Evolutionary conservation across 2,329 filamentous ascomycete species (phyloP), one percentile per base, ranked within the genome.

Genomic region (Penicillium sp.): DNA sequence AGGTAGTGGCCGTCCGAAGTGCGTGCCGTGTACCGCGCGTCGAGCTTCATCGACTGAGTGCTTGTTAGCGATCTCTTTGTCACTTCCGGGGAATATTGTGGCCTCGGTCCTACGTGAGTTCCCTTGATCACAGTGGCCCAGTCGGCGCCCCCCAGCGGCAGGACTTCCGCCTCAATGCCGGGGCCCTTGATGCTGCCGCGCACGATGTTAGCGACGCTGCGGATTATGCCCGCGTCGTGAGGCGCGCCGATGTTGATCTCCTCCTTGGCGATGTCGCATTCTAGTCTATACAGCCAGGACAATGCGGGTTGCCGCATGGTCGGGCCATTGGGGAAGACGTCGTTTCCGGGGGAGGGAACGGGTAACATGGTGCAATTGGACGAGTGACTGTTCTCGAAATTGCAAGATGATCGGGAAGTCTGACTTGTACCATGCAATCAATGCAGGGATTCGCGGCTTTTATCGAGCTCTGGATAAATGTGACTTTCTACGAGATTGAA

Each of bases 41-140:
- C 62, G 4, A 71, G 62, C 2, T 58, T 65, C 61, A 68, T 70
- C 11, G 68, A 67, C 62, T 69, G 36, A n/a, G 24, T 54, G 14
- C 3, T 14, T 19, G 31, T 52, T n/a, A 39, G 35, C 11, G 14
- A 24, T 31, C 24, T n/a, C 18, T 22, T 7, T 16, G 24, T 33
- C 13, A 9, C 14, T 3, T 19, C 14, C 13, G 4, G 10, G 10
- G 22, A 37, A 10, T 14, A 4, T 41, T 6, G 6, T 27, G 10
- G 9, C 31, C 6, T 31, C 6, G 6, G 6, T 4, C 58, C 46
- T 53, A 68, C 64, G 33, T 70, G 69, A 3, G 61, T 70, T 31
- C 66, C 65, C 40, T 70, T 68, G 52, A 68, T 59, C 1, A 64
- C 60, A 4, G 60, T 69, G 18, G 64, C 61, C 67, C 62, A 70